Percentiles rank a stretch among this genome's conserved stretches.
These are phyloP conservation scores for Alternaria gansuensis DNA, from an alignment of 2,329 filamentous ascomycete genomes.

Conservation along the genomic window DNA sequence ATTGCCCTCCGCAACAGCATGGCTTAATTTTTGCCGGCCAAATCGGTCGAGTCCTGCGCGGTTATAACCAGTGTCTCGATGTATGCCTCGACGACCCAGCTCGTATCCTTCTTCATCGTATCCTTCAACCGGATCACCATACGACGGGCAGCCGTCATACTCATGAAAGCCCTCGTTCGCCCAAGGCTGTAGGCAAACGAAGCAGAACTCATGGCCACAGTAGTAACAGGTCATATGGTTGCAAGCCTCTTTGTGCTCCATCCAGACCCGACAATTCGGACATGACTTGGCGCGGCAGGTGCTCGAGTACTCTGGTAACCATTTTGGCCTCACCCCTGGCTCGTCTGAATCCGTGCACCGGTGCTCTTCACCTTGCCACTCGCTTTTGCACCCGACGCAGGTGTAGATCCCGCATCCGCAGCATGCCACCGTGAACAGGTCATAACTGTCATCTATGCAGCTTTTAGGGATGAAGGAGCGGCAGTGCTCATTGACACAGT, in stretches of 20 bases:
- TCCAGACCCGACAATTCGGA: conserved; percentile 20
- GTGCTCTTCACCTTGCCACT: conserved; percentile 12
- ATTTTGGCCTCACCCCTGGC: conserved; percentile 4
- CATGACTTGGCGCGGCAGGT: conserved; percentile 27
- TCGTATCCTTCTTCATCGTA: conserved; percentile 26
- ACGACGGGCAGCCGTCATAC: conserved; percentile 9
- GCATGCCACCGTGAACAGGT: background rate
- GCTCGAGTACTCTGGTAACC: conserved; percentile 21
- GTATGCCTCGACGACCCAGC: conserved; percentile 10
- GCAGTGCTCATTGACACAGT: conserved; percentile 13
- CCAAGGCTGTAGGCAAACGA: conserved; percentile 24
- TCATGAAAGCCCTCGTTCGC: conserved; percentile 1
- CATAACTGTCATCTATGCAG: background rate
- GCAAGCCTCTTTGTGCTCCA: conserved; percentile 27
- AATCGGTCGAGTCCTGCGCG: conserved; percentile 11
- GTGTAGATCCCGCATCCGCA: conserved; percentile 14
- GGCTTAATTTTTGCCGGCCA: background rate
- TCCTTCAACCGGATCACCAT: conserved; percentile 13
- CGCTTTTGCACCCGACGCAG: conserved; percentile 16
- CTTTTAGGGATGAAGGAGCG: background rate
- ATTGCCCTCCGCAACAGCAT: background rate
- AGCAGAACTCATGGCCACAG: conserved; percentile 26
- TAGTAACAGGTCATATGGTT: conserved; percentile 26
- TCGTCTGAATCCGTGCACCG: background rate
- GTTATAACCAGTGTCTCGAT: conserved; percentile 17